These are phyloP conservation scores for Rhodosorus marinus DNA, from an alignment of 23 red algal genomes.

Conservation along the genomic window DNA sequence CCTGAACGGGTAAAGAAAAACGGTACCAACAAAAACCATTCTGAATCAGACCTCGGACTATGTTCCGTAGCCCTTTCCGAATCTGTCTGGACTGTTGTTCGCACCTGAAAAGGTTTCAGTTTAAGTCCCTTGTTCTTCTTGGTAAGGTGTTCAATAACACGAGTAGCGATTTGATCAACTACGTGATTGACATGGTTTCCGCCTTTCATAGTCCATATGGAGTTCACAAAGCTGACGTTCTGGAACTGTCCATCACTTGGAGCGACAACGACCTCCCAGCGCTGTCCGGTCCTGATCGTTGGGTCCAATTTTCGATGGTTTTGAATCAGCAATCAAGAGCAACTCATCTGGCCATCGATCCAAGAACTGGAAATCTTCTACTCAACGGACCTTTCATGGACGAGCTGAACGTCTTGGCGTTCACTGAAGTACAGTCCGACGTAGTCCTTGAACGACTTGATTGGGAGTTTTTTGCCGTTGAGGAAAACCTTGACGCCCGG, in stretches of 20 bases:
- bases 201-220: conserved; percentile 96
- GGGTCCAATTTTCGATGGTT: too few relatives aligned
- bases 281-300: too few relatives aligned
- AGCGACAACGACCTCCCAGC: conserved; percentile 82
- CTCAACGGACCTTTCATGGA: conserved; percentile 44
- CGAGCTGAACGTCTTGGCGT: conserved; percentile 6
- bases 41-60: too few relatives aligned
- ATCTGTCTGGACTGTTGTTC: too few relatives aligned
- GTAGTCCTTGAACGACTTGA: conserved; percentile 82
- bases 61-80: too few relatives aligned
- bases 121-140: conserved; percentile 86
- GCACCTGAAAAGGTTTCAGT: conserved; percentile 70
- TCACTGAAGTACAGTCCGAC: conserved; percentile 57
- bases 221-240: conserved; percentile 97
- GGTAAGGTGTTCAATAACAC: conserved; percentile 52
- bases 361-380: too few relatives aligned
- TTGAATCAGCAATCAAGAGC: too few relatives aligned
- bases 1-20: conserved; percentile 39
- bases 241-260: conserved; percentile 76
- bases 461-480: conserved; percentile 41
- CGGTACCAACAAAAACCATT: too few relatives aligned
- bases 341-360: too few relatives aligned
- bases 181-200: conserved; percentile 88
- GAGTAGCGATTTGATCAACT: conserved; percentile 55
- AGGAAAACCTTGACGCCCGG: conserved; percentile 52